These are phyloP conservation scores for Flaveria linearis DNA, from an alignment of 129 eudicot species.

Conservation along the genomic window DNA sequence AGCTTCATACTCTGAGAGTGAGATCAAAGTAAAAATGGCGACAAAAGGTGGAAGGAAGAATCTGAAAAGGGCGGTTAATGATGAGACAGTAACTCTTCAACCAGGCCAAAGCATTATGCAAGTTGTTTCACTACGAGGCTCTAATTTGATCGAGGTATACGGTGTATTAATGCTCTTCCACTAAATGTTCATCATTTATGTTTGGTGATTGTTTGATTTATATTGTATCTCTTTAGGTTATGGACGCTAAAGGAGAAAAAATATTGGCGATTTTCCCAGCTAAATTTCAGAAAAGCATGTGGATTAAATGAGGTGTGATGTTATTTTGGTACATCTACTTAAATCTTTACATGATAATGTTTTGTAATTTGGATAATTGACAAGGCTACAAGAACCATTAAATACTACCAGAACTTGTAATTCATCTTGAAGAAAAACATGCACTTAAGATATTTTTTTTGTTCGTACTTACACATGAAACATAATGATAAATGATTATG, in stretches of 20 bases:
- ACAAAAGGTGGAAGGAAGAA: too few species aligned
- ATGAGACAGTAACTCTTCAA: too few species aligned
- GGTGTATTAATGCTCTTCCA: constrained; percentile 37
- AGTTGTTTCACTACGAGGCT: constrained; percentile 87
- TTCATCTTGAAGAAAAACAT: constrained; percentile 7
- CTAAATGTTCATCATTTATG: neutral
- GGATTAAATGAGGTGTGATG: constrained; percentile 71
- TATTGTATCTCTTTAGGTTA: constrained; percentile 42
- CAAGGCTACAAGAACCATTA: neutral
- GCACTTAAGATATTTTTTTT: neutral
- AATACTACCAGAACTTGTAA: neutral
- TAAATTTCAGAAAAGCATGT: constrained; percentile 94
- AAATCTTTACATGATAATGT: neutral
- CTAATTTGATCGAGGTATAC: constrained; percentile 80
- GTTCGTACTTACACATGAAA: neutral
- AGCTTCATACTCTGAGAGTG: too few species aligned
- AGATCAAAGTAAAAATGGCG: too few species aligned
- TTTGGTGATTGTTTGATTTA: neutral
- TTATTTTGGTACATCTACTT: neutral
- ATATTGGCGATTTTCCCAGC: constrained; percentile 80
- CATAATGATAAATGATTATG: neutral
- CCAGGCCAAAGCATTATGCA: too few species aligned
- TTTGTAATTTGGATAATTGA: neutral
- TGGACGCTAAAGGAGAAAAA: constrained; percentile 69
- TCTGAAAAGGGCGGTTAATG: too few species aligned